Conservation (phyloP, 2,329 filamentous ascomycete species). For the Pezicula carpinea region DNA sequence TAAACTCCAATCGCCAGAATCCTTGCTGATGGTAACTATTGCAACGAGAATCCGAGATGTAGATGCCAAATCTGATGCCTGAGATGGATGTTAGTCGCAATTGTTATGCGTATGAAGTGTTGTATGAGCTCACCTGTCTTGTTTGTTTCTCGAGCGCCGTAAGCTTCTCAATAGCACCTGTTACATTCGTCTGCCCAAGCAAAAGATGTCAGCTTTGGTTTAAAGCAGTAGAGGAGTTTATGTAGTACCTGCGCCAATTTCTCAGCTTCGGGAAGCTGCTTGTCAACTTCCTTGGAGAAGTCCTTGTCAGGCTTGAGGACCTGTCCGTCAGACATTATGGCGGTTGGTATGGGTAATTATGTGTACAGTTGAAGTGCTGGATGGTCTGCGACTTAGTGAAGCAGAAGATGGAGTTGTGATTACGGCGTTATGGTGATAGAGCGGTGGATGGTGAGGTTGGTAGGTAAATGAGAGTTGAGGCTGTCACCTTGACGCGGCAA, state of each 20-base stretch:
- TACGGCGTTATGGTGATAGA: too few species aligned
- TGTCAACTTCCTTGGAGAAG: constrained; percentile 94
- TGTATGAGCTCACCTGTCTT: constrained; percentile 64
- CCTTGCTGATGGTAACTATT: constrained; percentile 92
- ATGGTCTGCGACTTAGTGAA: background rate
- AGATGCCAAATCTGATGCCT: constrained; percentile 94
- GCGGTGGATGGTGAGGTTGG: too few species aligned
- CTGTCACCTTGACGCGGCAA: too few species aligned
- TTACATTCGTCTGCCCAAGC: constrained; percentile 61
- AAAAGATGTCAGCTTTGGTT: constrained; percentile 17
- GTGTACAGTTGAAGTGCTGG: background rate
- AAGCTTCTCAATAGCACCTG: constrained; percentile 90
- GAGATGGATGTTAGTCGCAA: constrained; percentile 23
- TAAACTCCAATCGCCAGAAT: constrained; percentile 86
- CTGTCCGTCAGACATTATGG: constrained; percentile 29
- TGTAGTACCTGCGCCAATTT: constrained; percentile 72
- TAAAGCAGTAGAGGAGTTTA: background rate
- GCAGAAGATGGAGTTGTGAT: background rate
- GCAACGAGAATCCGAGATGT: constrained; percentile 83
- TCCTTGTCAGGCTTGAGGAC: constrained; percentile 78
- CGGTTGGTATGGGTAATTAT: background rate
- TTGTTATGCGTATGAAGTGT: constrained; percentile 8
- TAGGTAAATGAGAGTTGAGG: too few species aligned
- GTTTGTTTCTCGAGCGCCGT: constrained; percentile 91
- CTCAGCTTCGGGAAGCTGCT: constrained; percentile 85